Percentiles rank a stretch among this genome's conserved stretches.
phyloP scores from a whole-genome alignment of 805 yeast genomes.

The Candida adriatica region DNA sequence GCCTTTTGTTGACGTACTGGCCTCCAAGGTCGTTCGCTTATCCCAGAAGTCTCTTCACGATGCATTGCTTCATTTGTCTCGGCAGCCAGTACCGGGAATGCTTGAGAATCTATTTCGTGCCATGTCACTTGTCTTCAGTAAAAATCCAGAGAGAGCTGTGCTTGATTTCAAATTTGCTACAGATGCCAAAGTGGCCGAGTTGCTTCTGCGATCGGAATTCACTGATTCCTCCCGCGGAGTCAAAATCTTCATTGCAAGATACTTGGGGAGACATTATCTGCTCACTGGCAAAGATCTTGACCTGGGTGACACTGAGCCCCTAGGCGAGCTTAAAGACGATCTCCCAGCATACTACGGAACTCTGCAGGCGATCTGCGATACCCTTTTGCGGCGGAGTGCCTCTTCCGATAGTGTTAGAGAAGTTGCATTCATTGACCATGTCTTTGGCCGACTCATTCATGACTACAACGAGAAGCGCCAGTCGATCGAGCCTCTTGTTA shows the following conservation, averaged over 20 bases:
- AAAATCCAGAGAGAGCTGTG: constrained; percentile 3
- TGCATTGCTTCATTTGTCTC: constrained; percentile 8
- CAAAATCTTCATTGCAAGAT: constrained; percentile 13
- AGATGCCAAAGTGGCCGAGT: constrained; percentile 10
- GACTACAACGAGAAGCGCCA: constrained; percentile 18
- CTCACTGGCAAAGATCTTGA: constrained; percentile 14
- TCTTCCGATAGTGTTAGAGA: constrained; percentile 10
- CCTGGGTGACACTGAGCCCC: constrained; percentile 4
- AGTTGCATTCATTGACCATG: constrained; percentile 28
- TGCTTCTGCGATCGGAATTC: constrained; percentile 5
- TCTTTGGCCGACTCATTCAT: constrained; percentile 33
- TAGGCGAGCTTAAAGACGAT: constrained; percentile 5
- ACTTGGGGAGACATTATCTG: constrained; percentile 17
- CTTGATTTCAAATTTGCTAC: constrained; percentile 8
- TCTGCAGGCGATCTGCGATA: constrained; percentile 25
- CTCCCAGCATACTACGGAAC: constrained; percentile 18
- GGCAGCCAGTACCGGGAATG: constrained; percentile 2
- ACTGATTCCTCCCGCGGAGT: constrained; percentile 1
- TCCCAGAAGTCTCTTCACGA: constrained; percentile 6
- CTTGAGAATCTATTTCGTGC: constrained; percentile 5
- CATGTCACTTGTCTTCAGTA: constrained; percentile 10
- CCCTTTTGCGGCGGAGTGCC: constrained; percentile 18
- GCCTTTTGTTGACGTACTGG: constrained; percentile 6
- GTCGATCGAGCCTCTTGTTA: constrained; percentile 6
- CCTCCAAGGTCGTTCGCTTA: constrained; percentile 2